phyloP scores from a whole-genome alignment of 2,329 filamentous ascomycete genomes.

The Fusarium fracticaudum region DNA sequence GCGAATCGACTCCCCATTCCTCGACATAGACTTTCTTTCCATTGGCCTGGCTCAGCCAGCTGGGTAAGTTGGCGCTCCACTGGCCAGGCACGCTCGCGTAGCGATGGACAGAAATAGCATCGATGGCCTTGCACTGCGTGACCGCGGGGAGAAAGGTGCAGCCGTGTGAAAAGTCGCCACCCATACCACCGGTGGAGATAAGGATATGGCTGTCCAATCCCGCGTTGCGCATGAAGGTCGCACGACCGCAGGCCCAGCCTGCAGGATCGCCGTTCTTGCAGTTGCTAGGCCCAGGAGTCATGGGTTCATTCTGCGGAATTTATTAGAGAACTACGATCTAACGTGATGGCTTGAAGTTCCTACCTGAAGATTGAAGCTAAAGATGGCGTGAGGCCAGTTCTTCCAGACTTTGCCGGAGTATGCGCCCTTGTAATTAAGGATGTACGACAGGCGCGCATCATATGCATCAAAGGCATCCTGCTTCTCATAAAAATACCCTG shows the following conservation, averaged over 20 bases:
- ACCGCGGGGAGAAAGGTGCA: not conserved
- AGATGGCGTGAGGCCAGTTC: not conserved
- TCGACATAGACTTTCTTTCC: not conserved
- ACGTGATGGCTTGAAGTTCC: rapidly evolving
- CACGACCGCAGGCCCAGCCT: not conserved
- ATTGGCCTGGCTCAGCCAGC: not conserved
- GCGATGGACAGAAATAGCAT: not conserved
- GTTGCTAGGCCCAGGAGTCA: not conserved
- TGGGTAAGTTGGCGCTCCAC: not conserved
- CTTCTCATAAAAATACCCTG: not conserved
- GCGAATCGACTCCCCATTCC: not conserved
- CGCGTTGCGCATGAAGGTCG: not conserved
- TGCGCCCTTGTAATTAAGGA: not conserved
- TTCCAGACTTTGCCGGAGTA: not conserved
- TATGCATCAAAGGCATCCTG: not conserved
- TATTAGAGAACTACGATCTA: rapidly evolving
- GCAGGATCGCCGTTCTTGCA: not conserved
- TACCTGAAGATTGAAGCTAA: not conserved
- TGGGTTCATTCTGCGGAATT: not conserved
- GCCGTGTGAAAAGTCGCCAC: not conserved
- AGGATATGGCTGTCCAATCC: not conserved
- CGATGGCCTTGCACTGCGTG: not conserved
- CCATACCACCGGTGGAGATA: not conserved
- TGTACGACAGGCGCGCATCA: not conserved
- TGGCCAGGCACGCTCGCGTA: not conserved